phyloP scores from a whole-genome alignment of 2,329 filamentous ascomycete genomes.

The Calonectria pseudoturangicola region DNA sequence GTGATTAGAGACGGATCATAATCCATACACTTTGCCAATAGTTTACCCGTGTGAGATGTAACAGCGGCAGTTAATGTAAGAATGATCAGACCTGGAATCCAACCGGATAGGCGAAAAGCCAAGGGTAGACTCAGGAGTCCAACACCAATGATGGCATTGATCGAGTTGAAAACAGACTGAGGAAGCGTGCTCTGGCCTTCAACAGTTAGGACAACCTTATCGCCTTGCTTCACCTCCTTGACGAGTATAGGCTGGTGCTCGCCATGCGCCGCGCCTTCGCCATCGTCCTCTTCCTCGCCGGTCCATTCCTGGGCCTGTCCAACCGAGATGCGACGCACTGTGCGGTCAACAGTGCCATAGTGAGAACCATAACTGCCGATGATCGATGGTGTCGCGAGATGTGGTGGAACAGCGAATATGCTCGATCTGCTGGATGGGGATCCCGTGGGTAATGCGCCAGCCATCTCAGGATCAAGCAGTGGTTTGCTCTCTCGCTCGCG shows the following conservation, averaged over 20 bases:
- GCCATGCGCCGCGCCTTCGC: slow-evolving; percentile 66
- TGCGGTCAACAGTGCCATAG: slow-evolving; percentile 72
- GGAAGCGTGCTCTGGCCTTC: slow-evolving; percentile 96
- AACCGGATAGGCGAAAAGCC: slow-evolving; percentile 90
- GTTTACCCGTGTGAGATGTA: slow-evolving; percentile 89
- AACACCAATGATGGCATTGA: slow-evolving; percentile 93
- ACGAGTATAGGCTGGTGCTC: slow-evolving; percentile 87
- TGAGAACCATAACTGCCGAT: slow-evolving; percentile 81
- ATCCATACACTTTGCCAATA: slow-evolving; percentile 92
- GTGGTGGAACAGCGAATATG: slow-evolving; percentile 75
- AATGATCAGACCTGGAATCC: slow-evolving; percentile 87
- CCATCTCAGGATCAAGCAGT: slow-evolving; percentile 66
- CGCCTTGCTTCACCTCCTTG: slow-evolving; percentile 91
- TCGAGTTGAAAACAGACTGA: slow-evolving; percentile 97
- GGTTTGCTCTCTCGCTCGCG: slow-evolving; percentile 70
- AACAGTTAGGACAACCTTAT: slow-evolving; percentile 87
- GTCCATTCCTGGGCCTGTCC: slow-evolving; percentile 58
- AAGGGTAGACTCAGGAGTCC: slow-evolving; percentile 92
- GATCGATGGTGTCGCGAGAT: slow-evolving; percentile 80
- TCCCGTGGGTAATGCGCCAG: slow-evolving; percentile 54
- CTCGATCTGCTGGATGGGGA: slow-evolving; percentile 59
- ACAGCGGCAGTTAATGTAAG: slow-evolving; percentile 83
- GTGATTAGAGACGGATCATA: slow-evolving; percentile 90
- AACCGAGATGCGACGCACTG: slow-evolving; percentile 68
- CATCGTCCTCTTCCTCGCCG: slow-evolving; percentile 57